Conservation (phyloP, 1,139 yeast genomes). For the Candida glucosophila region DNA sequence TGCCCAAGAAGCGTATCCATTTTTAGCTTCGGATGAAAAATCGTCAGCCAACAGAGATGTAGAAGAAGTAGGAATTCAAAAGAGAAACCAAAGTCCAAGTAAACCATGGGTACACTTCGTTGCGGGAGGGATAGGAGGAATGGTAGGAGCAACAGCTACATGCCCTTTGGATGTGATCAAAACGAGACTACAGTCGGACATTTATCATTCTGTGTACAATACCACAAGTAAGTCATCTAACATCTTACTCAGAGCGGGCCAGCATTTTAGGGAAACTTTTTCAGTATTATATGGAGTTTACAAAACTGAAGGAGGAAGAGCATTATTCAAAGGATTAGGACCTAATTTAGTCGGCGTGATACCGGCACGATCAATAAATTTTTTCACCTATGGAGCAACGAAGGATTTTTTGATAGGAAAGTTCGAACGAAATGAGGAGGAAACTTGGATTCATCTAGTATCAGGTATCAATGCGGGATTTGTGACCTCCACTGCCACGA, state of each 20-base stretch:
- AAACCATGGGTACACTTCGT: conserved; percentile 93
- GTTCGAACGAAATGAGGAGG: conserved; percentile 68
- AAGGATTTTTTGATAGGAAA: conserved; percentile 61
- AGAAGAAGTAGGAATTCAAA: conserved; percentile 8
- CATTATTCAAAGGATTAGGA: conserved; percentile 89
- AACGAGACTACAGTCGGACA: conserved; percentile 89
- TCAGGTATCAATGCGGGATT: conserved; percentile 94
- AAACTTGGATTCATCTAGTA: conserved; percentile 75
- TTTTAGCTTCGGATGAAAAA: conserved; percentile 65
- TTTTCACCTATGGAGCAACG: conserved; percentile 90
- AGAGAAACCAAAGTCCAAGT: conserved; percentile 18
- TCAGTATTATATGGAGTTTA: conserved; percentile 63
- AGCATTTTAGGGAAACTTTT: conserved; percentile 80
- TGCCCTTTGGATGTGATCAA: conserved; percentile 96
- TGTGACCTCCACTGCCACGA: conserved; percentile 95
- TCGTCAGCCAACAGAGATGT: conserved; percentile 35
- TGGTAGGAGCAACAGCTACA: conserved; percentile 92
- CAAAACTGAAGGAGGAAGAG: conserved; percentile 68
- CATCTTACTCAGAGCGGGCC: conserved; percentile 37
- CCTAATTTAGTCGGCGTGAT: conserved; percentile 98
- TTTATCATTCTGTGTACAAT: conserved; percentile 38
- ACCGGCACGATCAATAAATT: conserved; percentile 95
- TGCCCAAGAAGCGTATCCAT: conserved; percentile 51
- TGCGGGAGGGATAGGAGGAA: conserved; percentile 99
- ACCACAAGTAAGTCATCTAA: conserved; percentile 33